Percentiles rank a stretch among this genome's conserved stretches.
Evolutionary conservation across 2,329 filamentous ascomycete genomes (phyloP).

Genomic region (Xylaria sp.): DNA sequence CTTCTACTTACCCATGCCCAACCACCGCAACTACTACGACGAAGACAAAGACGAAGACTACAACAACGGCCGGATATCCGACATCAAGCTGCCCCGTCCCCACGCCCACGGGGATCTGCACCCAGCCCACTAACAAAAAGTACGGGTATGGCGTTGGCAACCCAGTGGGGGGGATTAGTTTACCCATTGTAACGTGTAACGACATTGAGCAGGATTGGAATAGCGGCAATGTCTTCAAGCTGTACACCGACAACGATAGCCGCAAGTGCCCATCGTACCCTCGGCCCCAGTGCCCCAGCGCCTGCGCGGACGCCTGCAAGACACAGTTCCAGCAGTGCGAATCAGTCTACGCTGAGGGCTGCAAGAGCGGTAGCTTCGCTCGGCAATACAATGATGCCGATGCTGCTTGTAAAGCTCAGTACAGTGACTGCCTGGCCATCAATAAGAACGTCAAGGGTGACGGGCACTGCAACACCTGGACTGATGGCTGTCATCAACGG

Average conservation of each 20-base stretch:
- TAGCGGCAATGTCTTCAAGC: slow-evolving; percentile 61
- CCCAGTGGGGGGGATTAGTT: slow-evolving; percentile 61
- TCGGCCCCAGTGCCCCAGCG: slow-evolving; percentile 51
- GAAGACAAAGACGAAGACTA: slow-evolving; percentile 45
- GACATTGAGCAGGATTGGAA: slow-evolving; percentile 54
- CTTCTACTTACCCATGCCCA: slow-evolving; percentile 49
- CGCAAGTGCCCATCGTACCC: slow-evolving; percentile 57
- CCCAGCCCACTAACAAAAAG: slow-evolving; percentile 63
- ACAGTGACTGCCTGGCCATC: slow-evolving; percentile 57
- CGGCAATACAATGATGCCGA: slow-evolving; percentile 47
- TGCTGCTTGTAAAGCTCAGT: slow-evolving; percentile 61
- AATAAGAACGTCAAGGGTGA: slow-evolving; percentile 54
- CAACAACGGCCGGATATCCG: slow-evolving; percentile 40
- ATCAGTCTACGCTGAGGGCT: slow-evolving; percentile 60
- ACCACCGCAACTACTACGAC: slow-evolving; percentile 47
- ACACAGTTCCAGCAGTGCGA: slow-evolving; percentile 61
- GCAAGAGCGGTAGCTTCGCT: slow-evolving; percentile 48
- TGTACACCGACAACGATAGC: slow-evolving; percentile 59
- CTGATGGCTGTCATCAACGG: slow-evolving; percentile 14
- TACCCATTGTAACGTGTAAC: slow-evolving; percentile 66
- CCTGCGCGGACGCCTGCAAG: slow-evolving; percentile 64
- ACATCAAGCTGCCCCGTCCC: slow-evolving; percentile 54
- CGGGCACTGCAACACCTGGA: slow-evolving; percentile 52
- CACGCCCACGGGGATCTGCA: slow-evolving; percentile 62
- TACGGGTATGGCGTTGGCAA: slow-evolving; percentile 74